These are phyloP conservation scores for Talaromyces sp. DNA, from an alignment of 2,329 filamentous ascomycete genomes.

Conservation along the genomic window DNA sequence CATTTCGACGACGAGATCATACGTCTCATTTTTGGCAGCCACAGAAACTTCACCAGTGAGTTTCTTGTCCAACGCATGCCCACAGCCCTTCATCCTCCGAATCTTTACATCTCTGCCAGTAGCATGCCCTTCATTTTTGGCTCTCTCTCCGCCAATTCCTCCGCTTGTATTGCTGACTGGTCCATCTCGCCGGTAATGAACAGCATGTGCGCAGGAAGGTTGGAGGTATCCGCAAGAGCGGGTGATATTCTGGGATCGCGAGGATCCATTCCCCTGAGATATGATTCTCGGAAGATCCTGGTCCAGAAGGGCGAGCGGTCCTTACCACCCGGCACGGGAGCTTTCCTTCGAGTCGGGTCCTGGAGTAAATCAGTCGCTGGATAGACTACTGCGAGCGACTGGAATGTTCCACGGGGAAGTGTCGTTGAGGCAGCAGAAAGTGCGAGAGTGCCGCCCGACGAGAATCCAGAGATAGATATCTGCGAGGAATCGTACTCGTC, in stretches of 20 bases:
- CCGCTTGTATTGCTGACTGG: slow-evolving; percentile 26
- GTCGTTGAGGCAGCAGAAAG: slow-evolving; percentile 29
- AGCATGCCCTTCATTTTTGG: slow-evolving; percentile 23
- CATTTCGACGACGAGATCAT: slow-evolving; percentile 29
- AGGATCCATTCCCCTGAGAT: slow-evolving; percentile 27
- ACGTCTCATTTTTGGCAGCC: slow-evolving; percentile 28
- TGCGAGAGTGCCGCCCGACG: slow-evolving; percentile 40
- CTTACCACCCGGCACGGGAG: slow-evolving; percentile 20
- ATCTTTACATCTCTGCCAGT: slow-evolving; percentile 17
- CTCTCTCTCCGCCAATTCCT: slow-evolving; percentile 25
- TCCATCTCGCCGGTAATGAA: slow-evolving; percentile 28
- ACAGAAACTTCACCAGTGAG: background rate
- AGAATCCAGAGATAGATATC: slow-evolving; percentile 39
- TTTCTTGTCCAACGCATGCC: slow-evolving; percentile 15
- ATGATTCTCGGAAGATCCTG: slow-evolving; percentile 27
- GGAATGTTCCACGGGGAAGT: slow-evolving; percentile 27
- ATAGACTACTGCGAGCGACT: slow-evolving; percentile 33
- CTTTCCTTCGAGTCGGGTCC: slow-evolving; percentile 15
- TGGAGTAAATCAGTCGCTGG: slow-evolving; percentile 25
- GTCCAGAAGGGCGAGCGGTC: slow-evolving; percentile 24
- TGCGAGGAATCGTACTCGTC: slow-evolving; percentile 28
- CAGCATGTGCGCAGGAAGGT: slow-evolving; percentile 28
- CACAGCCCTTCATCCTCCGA: slow-evolving; percentile 1
- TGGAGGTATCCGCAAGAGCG: slow-evolving; percentile 25
- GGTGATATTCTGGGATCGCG: slow-evolving; percentile 29